Conservation (phyloP, 2,329 filamentous ascomycete species). For the Botrytis pseudocinerea region DNA sequence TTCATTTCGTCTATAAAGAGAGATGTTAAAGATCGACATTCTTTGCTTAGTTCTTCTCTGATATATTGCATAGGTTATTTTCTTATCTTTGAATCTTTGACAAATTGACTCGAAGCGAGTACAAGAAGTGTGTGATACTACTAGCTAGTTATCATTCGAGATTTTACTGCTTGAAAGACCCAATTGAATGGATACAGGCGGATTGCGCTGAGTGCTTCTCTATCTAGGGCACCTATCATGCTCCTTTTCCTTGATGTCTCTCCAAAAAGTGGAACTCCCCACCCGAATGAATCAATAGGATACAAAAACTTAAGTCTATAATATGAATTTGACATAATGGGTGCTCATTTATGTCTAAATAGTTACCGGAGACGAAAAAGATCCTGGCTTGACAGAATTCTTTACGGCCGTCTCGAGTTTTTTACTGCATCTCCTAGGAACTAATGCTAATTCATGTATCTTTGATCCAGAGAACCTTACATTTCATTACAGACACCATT, state of each 20-base stretch:
- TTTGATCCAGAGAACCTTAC: accelerated
- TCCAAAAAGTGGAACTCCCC: accelerated
- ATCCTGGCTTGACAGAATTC: neutral
- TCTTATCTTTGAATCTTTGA: neutral
- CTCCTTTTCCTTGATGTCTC: neutral
- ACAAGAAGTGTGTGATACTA: neutral
- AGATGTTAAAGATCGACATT: neutral
- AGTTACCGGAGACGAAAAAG: neutral
- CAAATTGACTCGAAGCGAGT: neutral
- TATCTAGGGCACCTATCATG: neutral
- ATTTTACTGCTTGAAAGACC: accelerated
- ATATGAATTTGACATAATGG: accelerated
- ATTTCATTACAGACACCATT: accelerated
- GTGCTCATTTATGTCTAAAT: neutral
- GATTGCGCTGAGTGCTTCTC: neutral
- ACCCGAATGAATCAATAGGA: neutral
- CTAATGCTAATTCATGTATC: accelerated
- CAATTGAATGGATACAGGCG: neutral
- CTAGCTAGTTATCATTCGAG: neutral
- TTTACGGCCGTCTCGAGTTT: neutral
- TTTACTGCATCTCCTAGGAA: neutral
- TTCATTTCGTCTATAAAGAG: accelerated
- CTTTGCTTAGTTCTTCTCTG: neutral
- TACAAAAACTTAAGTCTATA: neutral
- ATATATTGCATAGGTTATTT: accelerated